Evolutionary conservation across 73 alveolate species (phyloP).

Genomic region (Tetrahymena elliotti): DNA sequence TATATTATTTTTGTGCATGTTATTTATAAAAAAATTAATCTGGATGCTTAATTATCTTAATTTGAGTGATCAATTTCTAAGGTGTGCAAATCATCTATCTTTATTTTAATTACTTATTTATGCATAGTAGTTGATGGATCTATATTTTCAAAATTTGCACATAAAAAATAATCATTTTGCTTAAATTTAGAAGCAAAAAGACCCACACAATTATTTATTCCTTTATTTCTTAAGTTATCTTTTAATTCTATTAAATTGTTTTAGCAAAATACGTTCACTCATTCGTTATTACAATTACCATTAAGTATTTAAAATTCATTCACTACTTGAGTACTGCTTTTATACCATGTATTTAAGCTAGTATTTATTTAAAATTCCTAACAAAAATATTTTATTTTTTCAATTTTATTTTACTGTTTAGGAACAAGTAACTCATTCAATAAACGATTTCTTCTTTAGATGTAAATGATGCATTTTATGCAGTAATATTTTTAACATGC

Average conservation of each 20-base stretch:
- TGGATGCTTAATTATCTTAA: neutral
- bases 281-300: neutral
- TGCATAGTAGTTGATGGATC: neutral
- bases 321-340: no score
- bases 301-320: no score
- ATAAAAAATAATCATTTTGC: neutral
- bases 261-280: neutral
- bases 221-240: neutral
- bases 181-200: neutral
- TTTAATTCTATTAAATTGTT: no score
- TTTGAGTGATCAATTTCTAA: neutral
- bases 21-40: neutral
- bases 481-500: no score
- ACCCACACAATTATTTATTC: neutral
- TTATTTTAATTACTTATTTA: neutral
- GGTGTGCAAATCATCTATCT: neutral
- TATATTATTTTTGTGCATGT: neutral
- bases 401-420: no score
- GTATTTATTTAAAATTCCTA: no score
- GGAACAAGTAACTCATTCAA: no score
- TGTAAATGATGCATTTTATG: no score
- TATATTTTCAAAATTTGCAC: neutral
- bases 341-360: no score
- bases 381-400: no score
- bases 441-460: no score